Base-by-base conservation (phyloP, 2,329 filamentous ascomycete genomes). In the Pestalotiopsis sp. region DNA sequence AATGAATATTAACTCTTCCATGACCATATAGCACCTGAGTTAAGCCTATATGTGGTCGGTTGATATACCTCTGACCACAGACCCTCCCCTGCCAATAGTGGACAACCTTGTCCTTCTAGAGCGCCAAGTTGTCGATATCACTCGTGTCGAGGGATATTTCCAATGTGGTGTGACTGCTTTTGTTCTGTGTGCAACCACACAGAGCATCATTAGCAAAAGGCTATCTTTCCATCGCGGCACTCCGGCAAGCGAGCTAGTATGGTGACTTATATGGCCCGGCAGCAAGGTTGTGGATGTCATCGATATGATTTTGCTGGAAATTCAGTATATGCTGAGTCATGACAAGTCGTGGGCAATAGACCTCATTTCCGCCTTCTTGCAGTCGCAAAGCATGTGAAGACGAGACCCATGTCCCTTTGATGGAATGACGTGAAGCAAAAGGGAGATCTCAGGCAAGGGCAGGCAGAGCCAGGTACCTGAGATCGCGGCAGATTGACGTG, bases 1-100 rank as follows among this genome's bases (percentile, higher is more conserved):
- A 74, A 80, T 80, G 80, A 76, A 74, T 72, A 72, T 73, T 71
- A 74, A 71, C 67, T 69, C 67, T 71, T 68, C 76, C 76, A 74
- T 78, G 74, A 69, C 69, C 74, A 75, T 77, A 78, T 72, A 70
- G 70, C 72, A 72, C 68, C 72, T 73, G 72, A 73, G 71, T 75
- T 77, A 76, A 77, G 76, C 72, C 71, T 81, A 80, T 81, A 81
- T 79, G 73, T 77, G 76, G 70, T 74, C 20, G 72, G 71, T 71
- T 77, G 76, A 76, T 81, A 81, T 81, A 80, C 72, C 45, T 67
- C 71, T 70, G 72, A 71, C 72, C 72, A 68, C 68, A 72, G 55
- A 65, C 64, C 59, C 57, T 71, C 71, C 70, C 74, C 69, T 74
- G 70, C 71, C 71, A 59, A 60, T 52, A 67, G 65, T 55, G 67